phyloP scores from a whole-genome alignment of 805 yeast genomes.

The Candida orba region DNA sequence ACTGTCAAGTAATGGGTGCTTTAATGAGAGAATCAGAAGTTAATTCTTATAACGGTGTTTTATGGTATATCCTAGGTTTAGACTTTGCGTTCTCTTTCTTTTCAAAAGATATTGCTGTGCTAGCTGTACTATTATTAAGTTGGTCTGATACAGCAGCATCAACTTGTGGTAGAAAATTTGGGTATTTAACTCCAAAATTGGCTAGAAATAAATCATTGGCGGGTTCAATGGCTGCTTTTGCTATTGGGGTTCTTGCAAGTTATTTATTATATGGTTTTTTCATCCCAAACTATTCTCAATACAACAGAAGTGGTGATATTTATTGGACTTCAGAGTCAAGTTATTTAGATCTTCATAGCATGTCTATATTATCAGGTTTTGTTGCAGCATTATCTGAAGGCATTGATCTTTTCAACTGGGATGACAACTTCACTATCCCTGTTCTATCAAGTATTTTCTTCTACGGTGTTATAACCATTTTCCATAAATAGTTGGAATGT shows the following conservation, averaged over 20 bases:
- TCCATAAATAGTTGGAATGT: slow-evolving; percentile 17
- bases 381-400: slow-evolving; percentile 87
- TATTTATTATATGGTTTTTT: slow-evolving; percentile 65
- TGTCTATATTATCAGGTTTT: slow-evolving; percentile 63
- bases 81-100: slow-evolving; percentile 59
- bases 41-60: slow-evolving; percentile 69
- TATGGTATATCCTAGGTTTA: slow-evolving; percentile 81
- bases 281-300: slow-evolving; percentile 52
- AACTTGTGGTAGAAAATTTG: slow-evolving; percentile 81
- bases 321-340: slow-evolving; percentile 62
- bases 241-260: slow-evolving; percentile 61
- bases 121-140: slow-evolving; percentile 73
- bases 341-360: slow-evolving; percentile 40
- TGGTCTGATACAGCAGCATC: slow-evolving; percentile 99
- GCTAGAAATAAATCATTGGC: slow-evolving; percentile 76
- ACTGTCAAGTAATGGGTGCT: slow-evolving; percentile 66
- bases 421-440: slow-evolving; percentile 94
- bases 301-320: slow-evolving; percentile 50
- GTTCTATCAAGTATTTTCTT: slow-evolving; percentile 69
- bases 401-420: slow-evolving; percentile 66
- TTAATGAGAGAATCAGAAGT: slow-evolving; percentile 82
- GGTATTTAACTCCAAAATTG: slow-evolving; percentile 75
- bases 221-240: slow-evolving; percentile 83
- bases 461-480: slow-evolving; percentile 36
- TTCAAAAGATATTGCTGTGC: slow-evolving; percentile 74